Conservation (phyloP, 106 monocot genomes). For the Posidonia australis region DNA sequence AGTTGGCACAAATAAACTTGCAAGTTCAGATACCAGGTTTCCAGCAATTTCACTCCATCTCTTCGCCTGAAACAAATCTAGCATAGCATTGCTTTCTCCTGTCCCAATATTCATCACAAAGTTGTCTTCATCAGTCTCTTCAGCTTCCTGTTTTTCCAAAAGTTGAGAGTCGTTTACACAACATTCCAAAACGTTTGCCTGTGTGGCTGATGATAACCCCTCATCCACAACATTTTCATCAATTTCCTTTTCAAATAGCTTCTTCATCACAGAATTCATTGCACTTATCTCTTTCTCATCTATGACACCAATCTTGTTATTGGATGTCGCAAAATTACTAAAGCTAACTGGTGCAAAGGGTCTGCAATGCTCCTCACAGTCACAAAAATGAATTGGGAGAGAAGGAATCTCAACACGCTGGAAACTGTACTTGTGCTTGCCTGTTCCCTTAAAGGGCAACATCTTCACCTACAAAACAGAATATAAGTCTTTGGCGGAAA, state of each 20-base stretch:
- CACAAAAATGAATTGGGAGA: slow-evolving; percentile 88
- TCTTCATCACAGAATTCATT: slow-evolving; percentile 72
- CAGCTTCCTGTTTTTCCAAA: slow-evolving; percentile 24
- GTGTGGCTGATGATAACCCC: neutral
- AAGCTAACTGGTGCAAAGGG: slow-evolving; percentile 15
- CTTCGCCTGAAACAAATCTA: slow-evolving; percentile 22
- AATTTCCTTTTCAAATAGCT: slow-evolving; percentile 39
- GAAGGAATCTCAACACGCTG: slow-evolving; percentile 67
- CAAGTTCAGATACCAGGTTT: slow-evolving; percentile 34
- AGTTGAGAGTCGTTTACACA: slow-evolving; percentile 4
- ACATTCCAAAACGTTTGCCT: neutral
- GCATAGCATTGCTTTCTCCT: slow-evolving; percentile 12
- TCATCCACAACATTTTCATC: slow-evolving; percentile 7
- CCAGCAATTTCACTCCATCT: slow-evolving; percentile 1
- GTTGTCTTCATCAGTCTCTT: slow-evolving; percentile 49
- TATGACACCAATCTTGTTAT: slow-evolving; percentile 8
- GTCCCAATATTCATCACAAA: slow-evolving; percentile 66
- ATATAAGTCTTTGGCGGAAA: neutral
- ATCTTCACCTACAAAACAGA: slow-evolving; percentile 48
- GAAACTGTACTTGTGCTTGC: slow-evolving; percentile 99
- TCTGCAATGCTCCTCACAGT: slow-evolving; percentile 76
- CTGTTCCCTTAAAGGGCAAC: slow-evolving; percentile 78
- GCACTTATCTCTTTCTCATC: slow-evolving; percentile 57
- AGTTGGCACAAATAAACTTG: neutral
- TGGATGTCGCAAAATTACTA: slow-evolving; percentile 12